Percentiles rank a stretch among this genome's conserved stretches.
Evolutionary conservation across 257 asterid genomes (phyloP).

Genomic region (Linderniella brevidens): DNA sequence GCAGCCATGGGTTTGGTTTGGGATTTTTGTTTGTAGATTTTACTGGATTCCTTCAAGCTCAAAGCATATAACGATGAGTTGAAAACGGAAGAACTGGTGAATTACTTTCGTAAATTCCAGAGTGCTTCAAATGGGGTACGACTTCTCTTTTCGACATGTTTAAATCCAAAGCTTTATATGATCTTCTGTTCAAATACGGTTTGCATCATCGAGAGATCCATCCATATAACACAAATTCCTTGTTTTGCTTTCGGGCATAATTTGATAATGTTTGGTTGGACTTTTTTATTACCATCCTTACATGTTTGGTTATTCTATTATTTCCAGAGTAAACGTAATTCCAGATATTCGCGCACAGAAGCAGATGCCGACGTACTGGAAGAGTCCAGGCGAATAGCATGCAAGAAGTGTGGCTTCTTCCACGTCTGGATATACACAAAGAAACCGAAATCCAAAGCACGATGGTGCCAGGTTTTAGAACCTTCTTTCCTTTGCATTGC

Average conservation of each 20-base stretch:
- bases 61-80: constrained; percentile 86
- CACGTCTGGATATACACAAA: constrained; percentile 67
- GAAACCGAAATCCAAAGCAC: constrained; percentile 68
- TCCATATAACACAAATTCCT: too few relatives aligned
- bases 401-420: constrained; percentile 73
- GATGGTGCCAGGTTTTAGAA: constrained; percentile 95
- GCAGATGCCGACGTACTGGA: constrained; percentile 35
- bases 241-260: background rate
- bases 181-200: constrained; percentile 2
- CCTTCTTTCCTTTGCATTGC: background rate
- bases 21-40: constrained; percentile 33
- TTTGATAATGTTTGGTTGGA: background rate
- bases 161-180: background rate
- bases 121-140: constrained; percentile 56
- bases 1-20: background rate
- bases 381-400: constrained; percentile 60
- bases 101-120: constrained; percentile 64
- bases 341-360: constrained; percentile 35
- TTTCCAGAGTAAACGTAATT: constrained; percentile 44
- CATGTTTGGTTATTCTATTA: constrained; percentile 8
- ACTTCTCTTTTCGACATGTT: constrained; percentile 7
- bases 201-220: background rate
- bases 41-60: constrained; percentile 66
- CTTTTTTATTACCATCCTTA: background rate
- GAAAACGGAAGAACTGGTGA: constrained; percentile 78